Evolutionary conservation across 805 yeast species (phyloP), one percentile per base, ranked within the genome.

Genomic region (Ascoidea tarda): DNA sequence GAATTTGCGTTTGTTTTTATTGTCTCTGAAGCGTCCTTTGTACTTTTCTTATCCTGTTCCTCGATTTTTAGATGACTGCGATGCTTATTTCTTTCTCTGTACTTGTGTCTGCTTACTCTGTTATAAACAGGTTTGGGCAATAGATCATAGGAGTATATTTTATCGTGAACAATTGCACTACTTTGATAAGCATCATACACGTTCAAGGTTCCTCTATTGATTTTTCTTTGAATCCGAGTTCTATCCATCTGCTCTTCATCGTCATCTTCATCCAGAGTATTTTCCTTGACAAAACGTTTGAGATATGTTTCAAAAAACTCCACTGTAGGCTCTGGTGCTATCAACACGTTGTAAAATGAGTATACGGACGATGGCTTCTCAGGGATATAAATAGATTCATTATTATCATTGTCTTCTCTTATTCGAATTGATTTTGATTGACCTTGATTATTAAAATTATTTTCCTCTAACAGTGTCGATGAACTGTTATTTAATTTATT

Each of bases 101-200:
- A 12, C 6, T 31, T 16, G 33, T 32, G 45, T 16, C 32, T 14
- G 16, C 52, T 38, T 5, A 54, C 50, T 47, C 60, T 58, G 8
- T 54, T 50, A 50, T 69, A 71, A 54, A 74, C 71, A 4, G 76
- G 67, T 4, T 74, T 74, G 1, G 96, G 96, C 5, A 84, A 67
- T 58, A 84, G 89, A 1, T 66, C 62, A 42, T 80, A 87, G 10
- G 66, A 62, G 62, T 91, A 91, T 0, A 84, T 66, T 58, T 84
- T 80, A 62, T 91, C 98, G 62, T 93, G 97, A 47, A 91, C 69
- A 31, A 91, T 84, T 1, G 81, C 77, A 53, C 77, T 74, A 6
- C 79, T 78, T 48, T 98, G 71, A 1, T 74, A 60, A 0, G 65
- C 65, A 16, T 16, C 16, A 47, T n/a, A 6, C 14, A 33, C 14